These are phyloP conservation scores for Kingdonia uniflora DNA, from an alignment of 164 flowering plant species.

Conservation along the genomic window DNA sequence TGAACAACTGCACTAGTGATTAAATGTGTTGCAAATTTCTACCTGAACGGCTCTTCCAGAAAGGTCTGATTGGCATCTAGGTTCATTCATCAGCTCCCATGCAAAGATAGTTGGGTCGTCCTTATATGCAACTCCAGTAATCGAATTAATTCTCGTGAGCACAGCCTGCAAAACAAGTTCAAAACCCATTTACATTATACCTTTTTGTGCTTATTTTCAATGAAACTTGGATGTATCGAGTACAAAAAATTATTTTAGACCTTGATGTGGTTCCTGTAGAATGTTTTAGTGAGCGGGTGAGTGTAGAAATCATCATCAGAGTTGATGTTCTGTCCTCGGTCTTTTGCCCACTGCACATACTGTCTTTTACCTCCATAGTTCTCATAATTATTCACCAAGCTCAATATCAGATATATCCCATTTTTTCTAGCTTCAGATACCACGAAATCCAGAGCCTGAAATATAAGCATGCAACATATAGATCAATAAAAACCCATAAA, in stretches of 20 bases:
- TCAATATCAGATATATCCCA: conserved; percentile 35
- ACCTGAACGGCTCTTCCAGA: conserved; percentile 14
- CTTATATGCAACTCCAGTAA: conserved; percentile 21
- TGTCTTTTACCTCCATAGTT: conserved; percentile 46
- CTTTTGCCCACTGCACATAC: conserved; percentile 51
- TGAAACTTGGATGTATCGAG: too few relatives aligned
- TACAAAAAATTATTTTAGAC: conserved; percentile 13
- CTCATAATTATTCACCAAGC: conserved; percentile 39
- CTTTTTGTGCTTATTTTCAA: too few relatives aligned
- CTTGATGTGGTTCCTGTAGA: conserved; percentile 47
- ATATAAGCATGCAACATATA: not conserved
- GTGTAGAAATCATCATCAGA: conserved; percentile 42
- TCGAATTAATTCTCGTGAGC: too few relatives aligned
- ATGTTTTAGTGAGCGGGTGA: conserved; percentile 26
- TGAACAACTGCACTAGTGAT: too few relatives aligned
- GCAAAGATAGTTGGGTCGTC: conserved; percentile 55
- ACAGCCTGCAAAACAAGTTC: too few relatives aligned
- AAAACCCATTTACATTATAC: too few relatives aligned
- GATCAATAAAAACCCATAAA: not conserved
- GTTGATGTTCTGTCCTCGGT: conserved; percentile 17
- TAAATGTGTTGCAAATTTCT: too few relatives aligned
- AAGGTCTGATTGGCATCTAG: conserved; percentile 31
- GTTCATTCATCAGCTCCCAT: conserved; percentile 65
- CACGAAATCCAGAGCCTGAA: conserved; percentile 56
- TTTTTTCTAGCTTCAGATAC: conserved; percentile 38